Evolutionary conservation across 345 rosid species (phyloP).

Genomic region (Murraya paniculata): DNA sequence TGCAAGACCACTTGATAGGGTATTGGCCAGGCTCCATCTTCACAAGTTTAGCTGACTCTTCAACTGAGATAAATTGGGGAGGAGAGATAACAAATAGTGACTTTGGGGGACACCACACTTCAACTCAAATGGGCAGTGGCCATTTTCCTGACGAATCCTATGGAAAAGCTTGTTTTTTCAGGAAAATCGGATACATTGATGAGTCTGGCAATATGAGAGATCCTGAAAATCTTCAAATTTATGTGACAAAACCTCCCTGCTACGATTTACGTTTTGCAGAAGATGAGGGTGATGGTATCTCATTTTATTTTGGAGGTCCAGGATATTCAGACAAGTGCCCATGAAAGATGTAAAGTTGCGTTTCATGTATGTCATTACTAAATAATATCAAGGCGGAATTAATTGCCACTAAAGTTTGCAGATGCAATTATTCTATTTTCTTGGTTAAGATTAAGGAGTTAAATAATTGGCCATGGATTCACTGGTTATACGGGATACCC

Average conservation of each 20-base stretch:
- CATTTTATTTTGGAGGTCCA: slow-evolving; percentile 17
- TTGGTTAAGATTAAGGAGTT: no score
- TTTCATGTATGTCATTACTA: neutral
- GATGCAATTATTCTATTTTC: no score
- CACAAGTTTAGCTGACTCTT: slow-evolving; percentile 21
- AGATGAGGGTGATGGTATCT: neutral
- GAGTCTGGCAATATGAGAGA: neutral
- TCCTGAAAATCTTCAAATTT: neutral
- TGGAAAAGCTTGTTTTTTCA: slow-evolving; percentile 35
- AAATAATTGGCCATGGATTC: no score
- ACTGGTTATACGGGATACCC: no score
- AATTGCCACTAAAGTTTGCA: no score
- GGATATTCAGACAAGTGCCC: neutral
- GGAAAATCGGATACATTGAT: slow-evolving; percentile 5
- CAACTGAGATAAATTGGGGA: slow-evolving; percentile 32
- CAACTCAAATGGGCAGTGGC: slow-evolving; percentile 50
- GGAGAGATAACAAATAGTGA: slow-evolving; percentile 36
- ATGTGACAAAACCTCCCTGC: neutral
- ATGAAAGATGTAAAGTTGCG: neutral
- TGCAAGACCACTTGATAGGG: slow-evolving; percentile 21
- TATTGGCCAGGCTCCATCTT: slow-evolving; percentile 44
- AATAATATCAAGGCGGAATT: no score
- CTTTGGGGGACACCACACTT: slow-evolving; percentile 18
- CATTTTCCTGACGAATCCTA: slow-evolving; percentile 35
- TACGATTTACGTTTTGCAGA: neutral